Base-by-base conservation (phyloP, 352 stramenopile genomes). In the Phytophthora lateralis region DNA sequence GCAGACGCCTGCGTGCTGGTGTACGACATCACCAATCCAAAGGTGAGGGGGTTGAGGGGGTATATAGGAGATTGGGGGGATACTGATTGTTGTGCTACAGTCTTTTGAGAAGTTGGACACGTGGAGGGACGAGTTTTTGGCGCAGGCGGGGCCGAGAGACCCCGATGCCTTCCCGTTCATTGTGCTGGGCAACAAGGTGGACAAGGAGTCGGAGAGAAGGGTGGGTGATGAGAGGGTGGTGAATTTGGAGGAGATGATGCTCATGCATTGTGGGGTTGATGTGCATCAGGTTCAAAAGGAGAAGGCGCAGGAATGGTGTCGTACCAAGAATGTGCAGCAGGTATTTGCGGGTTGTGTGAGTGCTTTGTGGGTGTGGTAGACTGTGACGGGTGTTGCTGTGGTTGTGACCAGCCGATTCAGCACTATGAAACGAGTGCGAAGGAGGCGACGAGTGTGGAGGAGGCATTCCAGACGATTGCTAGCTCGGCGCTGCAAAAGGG, bases 341-440 rank as follows among this genome's bases (percentile, higher is more conserved):
- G 78, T 85, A 34, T 9, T 14, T 8, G 20, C 9, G 11, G 10
- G 8, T 4, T 38, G 26, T 30, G 21, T 30, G 26, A 30, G 2
- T 9, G n/a, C 2, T n/a, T 18, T 24, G 27, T n/a, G 7, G 15
- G 21, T 14, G 4, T 38, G 35, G 4, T 49, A 18, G 5, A n/a
- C 60, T 10, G 32, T 24, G 24, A 41, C 15, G 9, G 50, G 5
- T 62, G 15, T 15, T 70, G 17, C 42, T 57, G 50, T 53, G 46
- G 24, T 32, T 15, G 42, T 39, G n/a, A n/a, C 24, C 47, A 96
- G 77, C 80, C 85, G 10, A 95, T 99, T 63, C 83, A 97, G 53
- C 97, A 99, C 73, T 99, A 98, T 81, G 97, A 99, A 75, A 98
- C 97, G 30, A 99, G 96, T 48, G 98, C 98, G 1, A 99, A 99